A percentile compares a stretch with the other conserved stretches of the same genome.
Conservation (phyloP, 768 basidiomycete species). For the Astraeus odoratus region DNA sequence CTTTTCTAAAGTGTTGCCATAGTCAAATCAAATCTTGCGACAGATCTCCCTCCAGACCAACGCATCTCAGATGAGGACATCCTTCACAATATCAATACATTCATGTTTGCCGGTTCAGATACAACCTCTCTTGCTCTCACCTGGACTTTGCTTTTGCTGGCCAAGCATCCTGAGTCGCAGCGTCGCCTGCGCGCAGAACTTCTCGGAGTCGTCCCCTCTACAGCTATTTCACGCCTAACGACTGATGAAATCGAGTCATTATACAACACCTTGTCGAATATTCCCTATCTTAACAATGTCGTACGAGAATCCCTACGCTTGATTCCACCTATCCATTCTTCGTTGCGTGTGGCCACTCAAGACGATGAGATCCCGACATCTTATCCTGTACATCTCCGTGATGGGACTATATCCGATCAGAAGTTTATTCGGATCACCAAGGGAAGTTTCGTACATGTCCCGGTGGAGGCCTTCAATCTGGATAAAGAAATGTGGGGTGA, state of each 20-base stretch:
- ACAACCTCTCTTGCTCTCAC: slow-evolving; percentile 78
- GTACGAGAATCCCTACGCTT: slow-evolving; percentile 71
- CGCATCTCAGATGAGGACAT: slow-evolving; percentile 86
- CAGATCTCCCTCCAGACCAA: slow-evolving; percentile 59
- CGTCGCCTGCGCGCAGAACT: slow-evolving; percentile 66
- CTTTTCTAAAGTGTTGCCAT: slow-evolving; percentile 6
- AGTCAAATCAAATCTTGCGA: slow-evolving; percentile 83
- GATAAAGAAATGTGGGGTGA: slow-evolving; percentile 75
- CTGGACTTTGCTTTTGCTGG: slow-evolving; percentile 77
- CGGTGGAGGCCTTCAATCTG: slow-evolving; percentile 74
- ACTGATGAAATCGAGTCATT: slow-evolving; percentile 62
- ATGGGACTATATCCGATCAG: slow-evolving; percentile 38
- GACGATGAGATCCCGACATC: slow-evolving; percentile 75
- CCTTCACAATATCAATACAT: slow-evolving; percentile 78
- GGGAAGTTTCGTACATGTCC: slow-evolving; percentile 71
- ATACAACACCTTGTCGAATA: slow-evolving; percentile 45
- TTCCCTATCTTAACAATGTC: slow-evolving; percentile 73
- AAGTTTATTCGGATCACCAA: slow-evolving; percentile 48
- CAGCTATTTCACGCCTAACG: slow-evolving; percentile 39
- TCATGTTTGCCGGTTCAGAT: slow-evolving; percentile 88
- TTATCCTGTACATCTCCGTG: slow-evolving; percentile 47
- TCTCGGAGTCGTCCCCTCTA: slow-evolving; percentile 35
- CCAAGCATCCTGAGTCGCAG: slow-evolving; percentile 61
- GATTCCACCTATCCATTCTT: slow-evolving; percentile 75
- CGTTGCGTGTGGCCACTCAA: slow-evolving; percentile 67